Conservation (phyloP, 768 basidiomycete species). For the Postia placenta region DNA sequence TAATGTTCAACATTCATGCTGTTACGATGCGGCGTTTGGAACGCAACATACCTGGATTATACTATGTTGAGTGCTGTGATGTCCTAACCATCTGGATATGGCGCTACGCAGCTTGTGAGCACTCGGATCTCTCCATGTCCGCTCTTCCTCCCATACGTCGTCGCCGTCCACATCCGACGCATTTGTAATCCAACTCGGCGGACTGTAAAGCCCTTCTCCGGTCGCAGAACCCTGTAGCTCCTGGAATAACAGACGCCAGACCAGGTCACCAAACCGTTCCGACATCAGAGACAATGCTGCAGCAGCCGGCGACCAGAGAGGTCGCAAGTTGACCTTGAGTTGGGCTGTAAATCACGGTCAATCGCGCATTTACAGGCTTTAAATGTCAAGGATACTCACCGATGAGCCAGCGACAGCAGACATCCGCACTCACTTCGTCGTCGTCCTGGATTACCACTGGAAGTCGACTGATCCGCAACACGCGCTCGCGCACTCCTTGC, state of each 20-base stretch:
- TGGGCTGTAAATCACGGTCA: slow-evolving; percentile 74
- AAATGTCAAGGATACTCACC: no score
- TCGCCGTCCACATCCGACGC: slow-evolving; percentile 18
- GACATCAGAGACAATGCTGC: slow-evolving; percentile 52
- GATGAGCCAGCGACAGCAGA: slow-evolving; percentile 68
- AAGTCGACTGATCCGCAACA: slow-evolving; percentile 70
- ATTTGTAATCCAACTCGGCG: slow-evolving; percentile 15
- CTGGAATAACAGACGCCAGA: slow-evolving; percentile 67
- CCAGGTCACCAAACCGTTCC: slow-evolving; percentile 54
- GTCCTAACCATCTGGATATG: slow-evolving; percentile 42
- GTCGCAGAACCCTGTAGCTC: slow-evolving; percentile 52
- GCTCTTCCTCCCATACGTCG: slow-evolving; percentile 57
- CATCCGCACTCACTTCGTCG: slow-evolving; percentile 51
- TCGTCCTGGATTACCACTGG: slow-evolving; percentile 53
- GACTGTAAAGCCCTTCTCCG: no score
- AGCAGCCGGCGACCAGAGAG: slow-evolving; percentile 81
- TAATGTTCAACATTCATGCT: not conserved
- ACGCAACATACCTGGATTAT: slow-evolving; percentile 27
- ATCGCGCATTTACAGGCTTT: no score
- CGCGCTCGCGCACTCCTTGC: slow-evolving; percentile 79
- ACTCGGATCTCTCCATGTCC: slow-evolving; percentile 71
- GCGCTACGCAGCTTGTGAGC: slow-evolving; percentile 53
- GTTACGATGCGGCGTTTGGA: not conserved
- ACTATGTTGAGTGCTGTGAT: slow-evolving; percentile 22
- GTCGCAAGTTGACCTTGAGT: slow-evolving; percentile 88